Evolutionary conservation across 75 land plant species (phyloP).

Genomic region (Chamaecyparis obtusa): DNA sequence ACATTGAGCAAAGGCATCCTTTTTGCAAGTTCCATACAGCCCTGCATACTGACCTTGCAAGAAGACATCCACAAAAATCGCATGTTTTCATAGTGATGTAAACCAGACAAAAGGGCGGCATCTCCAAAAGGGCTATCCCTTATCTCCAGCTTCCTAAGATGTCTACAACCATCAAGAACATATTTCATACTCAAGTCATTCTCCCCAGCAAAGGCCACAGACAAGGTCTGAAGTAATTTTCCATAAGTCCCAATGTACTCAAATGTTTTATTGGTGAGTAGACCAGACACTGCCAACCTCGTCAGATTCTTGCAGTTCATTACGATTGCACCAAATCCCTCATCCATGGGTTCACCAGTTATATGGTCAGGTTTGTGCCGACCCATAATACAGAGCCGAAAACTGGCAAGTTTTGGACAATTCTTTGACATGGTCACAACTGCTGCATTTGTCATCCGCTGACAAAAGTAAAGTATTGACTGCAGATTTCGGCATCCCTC

Average conservation of each 20-base stretch:
- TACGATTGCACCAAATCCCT: slow-evolving; percentile 94
- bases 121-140: slow-evolving; percentile 95
- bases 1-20: slow-evolving; percentile 69
- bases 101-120: slow-evolving; percentile 63
- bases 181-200: slow-evolving; percentile 61
- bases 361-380: slow-evolving; percentile 56
- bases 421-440: slow-evolving; percentile 72
- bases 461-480: slow-evolving; percentile 89
- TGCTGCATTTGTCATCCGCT: slow-evolving; percentile 89
- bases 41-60: slow-evolving; percentile 52
- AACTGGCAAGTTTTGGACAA: slow-evolving; percentile 67
- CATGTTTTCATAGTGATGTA: slow-evolving; percentile 82
- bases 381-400: slow-evolving; percentile 89
- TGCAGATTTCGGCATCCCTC: slow-evolving; percentile 78
- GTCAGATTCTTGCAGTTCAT: slow-evolving; percentile 73
- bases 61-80: slow-evolving; percentile 94
- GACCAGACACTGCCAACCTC: slow-evolving; percentile 81
- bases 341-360: slow-evolving; percentile 77
- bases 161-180: slow-evolving; percentile 77
- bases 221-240: slow-evolving; percentile 72
- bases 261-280: slow-evolving; percentile 81
- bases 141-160: slow-evolving; percentile 85
- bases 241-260: slow-evolving; percentile 77
- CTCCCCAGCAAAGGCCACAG: slow-evolving; percentile 94
- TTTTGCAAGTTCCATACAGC: slow-evolving; percentile 64